Evolutionary conservation across 1,139 yeast genomes (phyloP).

Genomic region (Lipomyces yarrowii): DNA sequence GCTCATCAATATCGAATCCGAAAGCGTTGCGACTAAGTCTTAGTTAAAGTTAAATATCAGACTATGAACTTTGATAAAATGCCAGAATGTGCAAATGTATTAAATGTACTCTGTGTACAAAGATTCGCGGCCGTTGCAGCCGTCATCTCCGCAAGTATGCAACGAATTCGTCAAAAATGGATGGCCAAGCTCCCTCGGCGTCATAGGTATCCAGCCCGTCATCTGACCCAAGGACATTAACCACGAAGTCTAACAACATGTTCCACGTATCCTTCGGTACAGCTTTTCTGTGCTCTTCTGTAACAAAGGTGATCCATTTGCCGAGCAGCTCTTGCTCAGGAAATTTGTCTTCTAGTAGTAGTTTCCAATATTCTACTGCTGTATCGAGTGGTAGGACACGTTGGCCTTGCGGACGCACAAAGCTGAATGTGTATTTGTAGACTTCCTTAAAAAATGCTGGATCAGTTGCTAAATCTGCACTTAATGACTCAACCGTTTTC

Average conservation of each 20-base stretch:
- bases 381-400: slow-evolving; percentile 62
- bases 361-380: slow-evolving; percentile 77
- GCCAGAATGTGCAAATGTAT: neutral
- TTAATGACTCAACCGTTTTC: slow-evolving; percentile 46
- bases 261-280: slow-evolving; percentile 80
- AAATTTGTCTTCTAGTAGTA: slow-evolving; percentile 53
- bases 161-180: slow-evolving; percentile 79
- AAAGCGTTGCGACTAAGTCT: neutral
- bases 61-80: neutral
- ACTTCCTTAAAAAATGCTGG: slow-evolving; percentile 54
- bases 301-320: slow-evolving; percentile 57
- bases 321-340: slow-evolving; percentile 40
- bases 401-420: slow-evolving; percentile 63
- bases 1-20: neutral
- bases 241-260: slow-evolving; percentile 72
- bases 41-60: neutral
- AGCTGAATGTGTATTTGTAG: slow-evolving; percentile 71
- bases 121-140: neutral
- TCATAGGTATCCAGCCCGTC: slow-evolving; percentile 52
- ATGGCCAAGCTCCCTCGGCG: slow-evolving; percentile 88
- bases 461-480: slow-evolving; percentile 45
- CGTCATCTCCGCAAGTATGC: slow-evolving; percentile 51
- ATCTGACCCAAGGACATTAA: slow-evolving; percentile 14
- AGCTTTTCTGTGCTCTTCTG: slow-evolving; percentile 47
- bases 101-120: neutral